Base-by-base conservation (phyloP, 345 rosid species). In the Limnanthes douglasii region DNA sequence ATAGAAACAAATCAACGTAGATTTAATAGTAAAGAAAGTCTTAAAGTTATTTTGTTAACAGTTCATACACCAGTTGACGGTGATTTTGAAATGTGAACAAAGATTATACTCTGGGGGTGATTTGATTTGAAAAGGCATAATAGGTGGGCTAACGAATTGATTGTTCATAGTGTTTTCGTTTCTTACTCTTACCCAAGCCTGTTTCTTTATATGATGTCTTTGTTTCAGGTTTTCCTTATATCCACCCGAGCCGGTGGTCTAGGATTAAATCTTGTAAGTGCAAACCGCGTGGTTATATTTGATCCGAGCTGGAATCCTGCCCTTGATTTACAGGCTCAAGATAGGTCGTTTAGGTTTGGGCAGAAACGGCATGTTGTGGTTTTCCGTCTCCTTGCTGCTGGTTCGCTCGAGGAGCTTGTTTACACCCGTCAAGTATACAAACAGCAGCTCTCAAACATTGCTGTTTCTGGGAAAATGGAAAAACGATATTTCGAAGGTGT, bases 271-370 rank as follows among this genome's bases (percentile, higher is more conserved):
- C 98, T 84, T 45, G 95, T 77, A 31, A 79, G 94, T 15, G 98
- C 95, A 3, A 84, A 90, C 52, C 84, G 94, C 2, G 95, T 84
- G 46, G 92, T 90, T 34, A 77, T 90, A 64, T 90, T 90, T 48
- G 94, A 88, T 50, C 95, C 95, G 32, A 90, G 77, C 43, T 90
- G 98, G 95, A 90, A 79, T 60, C 98, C 95, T 1, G 80, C 95
- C 11, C 90, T 72, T 46, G 98, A 90, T 61, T 66, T 84, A 25
- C 95, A 79, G 53, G 95, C 95, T 8, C 94, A 90, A 49, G 98
- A 90, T 53, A 60, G 98, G 50, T 90, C 95, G 21, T 90, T 90
- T 61, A 76, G 95, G 11, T 88, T 69, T 59, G 95, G 97, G 43
- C 98, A 90, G 65, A 84, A 63, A 58, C 72, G 95, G 41, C 94